Conservation (phyloP, 805 yeast species). For the Metschnikowia matae region DNA sequence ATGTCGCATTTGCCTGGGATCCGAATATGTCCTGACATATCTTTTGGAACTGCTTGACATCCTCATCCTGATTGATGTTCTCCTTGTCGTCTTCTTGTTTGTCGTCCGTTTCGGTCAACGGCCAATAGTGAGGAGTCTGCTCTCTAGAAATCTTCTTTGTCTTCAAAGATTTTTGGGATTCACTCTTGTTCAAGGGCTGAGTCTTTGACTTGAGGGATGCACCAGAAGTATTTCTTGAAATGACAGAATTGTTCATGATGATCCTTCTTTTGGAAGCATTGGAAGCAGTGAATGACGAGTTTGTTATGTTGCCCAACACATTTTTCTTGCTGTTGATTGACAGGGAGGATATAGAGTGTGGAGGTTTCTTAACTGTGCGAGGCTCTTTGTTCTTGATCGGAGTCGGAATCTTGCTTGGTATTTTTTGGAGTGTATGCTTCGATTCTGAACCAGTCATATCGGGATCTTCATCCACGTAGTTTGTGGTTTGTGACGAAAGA, state of each 20-base stretch:
- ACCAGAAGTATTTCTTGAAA: conserved; percentile 22
- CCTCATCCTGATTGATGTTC: conserved; percentile 16
- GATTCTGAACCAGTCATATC: conserved; percentile 21
- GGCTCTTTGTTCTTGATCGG: conserved; percentile 24
- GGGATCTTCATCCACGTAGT: conserved; percentile 26
- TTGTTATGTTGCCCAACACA: conserved; percentile 33
- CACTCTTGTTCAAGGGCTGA: conserved; percentile 10
- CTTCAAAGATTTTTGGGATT: conserved; percentile 11
- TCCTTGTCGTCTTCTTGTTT: conserved; percentile 17
- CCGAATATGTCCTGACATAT: conserved; percentile 33
- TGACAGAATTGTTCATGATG: conserved; percentile 22
- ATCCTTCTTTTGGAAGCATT: conserved; percentile 35
- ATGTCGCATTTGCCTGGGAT: conserved; percentile 14
- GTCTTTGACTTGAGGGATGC: conserved; percentile 11
- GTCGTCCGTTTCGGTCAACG: conserved; percentile 10
- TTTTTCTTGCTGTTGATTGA: conserved; percentile 20
- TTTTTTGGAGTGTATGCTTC: conserved; percentile 32
- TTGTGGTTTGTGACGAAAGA: conserved; percentile 35
- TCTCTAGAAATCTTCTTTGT: conserved; percentile 12
- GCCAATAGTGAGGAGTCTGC: conserved; percentile 17
- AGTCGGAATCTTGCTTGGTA: conserved; percentile 37
- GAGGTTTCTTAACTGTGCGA: conserved; percentile 17
- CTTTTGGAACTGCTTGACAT: conserved; percentile 28
- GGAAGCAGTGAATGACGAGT: conserved; percentile 35
- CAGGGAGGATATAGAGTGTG: conserved; percentile 21